A percentile compares a stretch with the other conserved stretches of the same genome.
phyloP scores from a whole-genome alignment of 805 yeast genomes.

The Candida tallmaniae region DNA sequence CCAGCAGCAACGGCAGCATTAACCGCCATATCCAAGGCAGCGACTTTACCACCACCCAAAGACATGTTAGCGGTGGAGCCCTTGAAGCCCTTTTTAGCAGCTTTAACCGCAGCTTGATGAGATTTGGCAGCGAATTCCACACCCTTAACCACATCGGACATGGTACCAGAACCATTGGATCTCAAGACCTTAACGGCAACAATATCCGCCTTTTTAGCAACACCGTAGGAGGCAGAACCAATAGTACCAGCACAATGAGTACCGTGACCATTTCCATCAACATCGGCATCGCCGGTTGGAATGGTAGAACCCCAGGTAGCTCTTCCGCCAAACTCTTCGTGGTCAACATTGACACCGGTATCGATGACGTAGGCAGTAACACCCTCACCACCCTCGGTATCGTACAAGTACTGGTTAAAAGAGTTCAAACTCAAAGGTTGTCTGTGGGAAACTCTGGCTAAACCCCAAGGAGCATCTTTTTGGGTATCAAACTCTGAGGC shows the following conservation, averaged over 20 bases:
- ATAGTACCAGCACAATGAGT: constrained; percentile 97
- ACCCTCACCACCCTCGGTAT: constrained; percentile 72
- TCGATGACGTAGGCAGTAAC: constrained; percentile 86
- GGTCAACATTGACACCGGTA: constrained; percentile 77
- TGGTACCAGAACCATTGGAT: constrained; percentile 77
- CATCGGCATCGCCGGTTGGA: constrained; percentile 63
- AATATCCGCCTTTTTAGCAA: constrained; percentile 72
- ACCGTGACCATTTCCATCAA: constrained; percentile 92
- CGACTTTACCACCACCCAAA: constrained; percentile 88
- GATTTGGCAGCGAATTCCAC: constrained; percentile 78
- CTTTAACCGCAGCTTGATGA: constrained; percentile 52
- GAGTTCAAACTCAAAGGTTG: constrained; percentile 62
- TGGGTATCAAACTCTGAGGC: constrained; percentile 63
- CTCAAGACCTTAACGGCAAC: constrained; percentile 83
- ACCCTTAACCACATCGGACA: constrained; percentile 82
- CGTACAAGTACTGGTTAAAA: constrained; percentile 70
- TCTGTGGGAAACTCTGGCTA: constrained; percentile 85
- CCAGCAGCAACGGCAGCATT: constrained; percentile 88
- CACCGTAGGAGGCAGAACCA: constrained; percentile 75
- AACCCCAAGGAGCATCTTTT: constrained; percentile 92
- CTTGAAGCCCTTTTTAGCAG: constrained; percentile 60
- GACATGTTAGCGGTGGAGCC: constrained; percentile 93
- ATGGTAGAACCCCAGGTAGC: constrained; percentile 84
- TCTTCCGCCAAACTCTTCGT: constrained; percentile 77
- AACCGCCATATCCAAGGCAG: constrained; percentile 81